phyloP scores from a whole-genome alignment of 148 eudicot species.

The Vaccinium vitisidaea region DNA sequence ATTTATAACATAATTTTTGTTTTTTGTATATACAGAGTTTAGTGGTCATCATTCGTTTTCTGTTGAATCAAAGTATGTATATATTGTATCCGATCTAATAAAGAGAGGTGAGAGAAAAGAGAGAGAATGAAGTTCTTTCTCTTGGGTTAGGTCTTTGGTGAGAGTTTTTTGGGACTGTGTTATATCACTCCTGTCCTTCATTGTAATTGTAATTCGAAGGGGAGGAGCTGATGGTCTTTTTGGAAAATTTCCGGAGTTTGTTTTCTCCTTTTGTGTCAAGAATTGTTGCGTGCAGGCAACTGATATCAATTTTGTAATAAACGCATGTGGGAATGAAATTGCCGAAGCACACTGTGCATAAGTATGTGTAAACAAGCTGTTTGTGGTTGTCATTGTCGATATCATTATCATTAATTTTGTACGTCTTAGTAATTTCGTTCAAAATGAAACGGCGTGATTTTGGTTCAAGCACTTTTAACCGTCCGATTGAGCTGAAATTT shows the following conservation, averaged over 20 bases:
- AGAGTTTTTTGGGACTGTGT: background rate
- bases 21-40: slow-evolving; percentile 18
- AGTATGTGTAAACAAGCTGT: background rate
- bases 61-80: background rate
- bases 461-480: too few species aligned
- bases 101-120: background rate
- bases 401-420: background rate
- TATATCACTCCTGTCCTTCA: slow-evolving; percentile 22
- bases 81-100: background rate
- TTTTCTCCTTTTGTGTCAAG: background rate
- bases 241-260: background rate
- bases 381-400: background rate
- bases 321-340: background rate
- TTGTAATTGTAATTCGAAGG: slow-evolving; percentile 24
- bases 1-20: slow-evolving; percentile 14
- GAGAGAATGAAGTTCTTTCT: background rate
- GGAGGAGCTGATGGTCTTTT: slow-evolving; percentile 16
- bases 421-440: background rate
- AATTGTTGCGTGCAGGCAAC: slow-evolving; percentile 12
- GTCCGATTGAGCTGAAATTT: too few species aligned
- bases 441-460: too few species aligned
- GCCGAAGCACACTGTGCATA: background rate
- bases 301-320: background rate
- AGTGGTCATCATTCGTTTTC: slow-evolving; percentile 16
- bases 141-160: slow-evolving; percentile 15